Evolutionary conservation across 768 basidiomycete species (phyloP), one percentile per base, ranked within the genome.

Genomic region (Sporobolomyces roseus): DNA sequence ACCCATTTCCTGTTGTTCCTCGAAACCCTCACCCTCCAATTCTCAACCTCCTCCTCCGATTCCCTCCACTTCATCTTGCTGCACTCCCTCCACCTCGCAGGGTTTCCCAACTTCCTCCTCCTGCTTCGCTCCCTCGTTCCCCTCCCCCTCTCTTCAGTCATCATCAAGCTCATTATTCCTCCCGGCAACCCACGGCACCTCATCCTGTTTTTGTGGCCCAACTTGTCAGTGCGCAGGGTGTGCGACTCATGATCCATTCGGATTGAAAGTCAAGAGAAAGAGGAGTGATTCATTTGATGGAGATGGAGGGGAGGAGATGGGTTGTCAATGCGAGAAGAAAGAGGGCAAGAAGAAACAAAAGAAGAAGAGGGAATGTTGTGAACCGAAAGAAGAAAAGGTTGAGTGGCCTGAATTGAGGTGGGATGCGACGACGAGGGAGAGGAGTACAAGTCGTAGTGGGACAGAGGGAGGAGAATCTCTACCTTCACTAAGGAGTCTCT

Each of bases 131-230:
- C 50, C 13, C 32, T 38, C 13, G 33, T 25, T 6, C 51, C 35
- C 17, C 61, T 45, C 0, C 49, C 36, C 21, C 27, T 50, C 25
- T 55, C 45, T 48, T 33, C 61, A 13, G 7, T 55, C 25, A n/a
- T 10, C 65, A 0, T 25, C 48, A 19, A 30, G 54, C 21, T 14
- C 64, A 2, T 63, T 73, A 45, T 73, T 73, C 66, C 53, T 66
- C 25, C 72, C 72, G 16, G 10, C 38, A 4, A 73, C 72, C 7
- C 58, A 55, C 58, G 72, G 72, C 25, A 70, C 72, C 19, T 30
- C 35, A 7, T 45, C 68, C n/a, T 73, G 72, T 33, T 73, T 73
- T 68, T 73, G 72, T 58, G 72, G 72, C 16, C 51, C 62, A 6
- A 56, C 60, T 5, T 73, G 72, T 54, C 41, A 30, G 21, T 73